Evolutionary conservation across 1,284 basidiomycete species (phyloP).

Genomic region (Pyrrhoderma noxium): DNA sequence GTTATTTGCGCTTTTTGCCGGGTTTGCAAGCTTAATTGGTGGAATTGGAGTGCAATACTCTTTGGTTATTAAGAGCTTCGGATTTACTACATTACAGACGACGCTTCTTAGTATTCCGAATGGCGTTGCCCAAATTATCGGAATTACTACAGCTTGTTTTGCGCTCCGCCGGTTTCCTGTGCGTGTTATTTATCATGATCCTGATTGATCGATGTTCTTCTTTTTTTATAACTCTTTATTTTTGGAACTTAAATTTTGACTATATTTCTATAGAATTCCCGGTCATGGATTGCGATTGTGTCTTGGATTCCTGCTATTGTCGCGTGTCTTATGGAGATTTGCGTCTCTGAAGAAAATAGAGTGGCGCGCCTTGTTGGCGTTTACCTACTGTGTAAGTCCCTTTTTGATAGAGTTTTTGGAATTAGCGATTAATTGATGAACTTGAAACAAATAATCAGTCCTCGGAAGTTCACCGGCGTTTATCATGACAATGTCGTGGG

Average conservation of each 20-base stretch:
- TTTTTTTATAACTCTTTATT: constrained; percentile 12
- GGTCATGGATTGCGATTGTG: constrained; percentile 21
- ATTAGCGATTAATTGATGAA: background rate
- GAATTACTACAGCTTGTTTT: constrained; percentile 20
- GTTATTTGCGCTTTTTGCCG: constrained; percentile 23
- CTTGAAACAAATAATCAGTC: constrained; percentile 15
- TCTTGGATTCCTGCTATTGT: constrained; percentile 26
- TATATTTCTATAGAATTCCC: constrained; percentile 20
- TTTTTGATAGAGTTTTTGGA: constrained; percentile 18
- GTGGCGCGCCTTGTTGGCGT: constrained; percentile 14
- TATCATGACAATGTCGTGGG: constrained; percentile 27
- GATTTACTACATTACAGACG: constrained; percentile 27
- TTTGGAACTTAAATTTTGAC: background rate
- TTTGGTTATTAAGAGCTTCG: constrained; percentile 28
- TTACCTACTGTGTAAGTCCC: constrained; percentile 23
- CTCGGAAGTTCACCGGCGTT: constrained; percentile 25
- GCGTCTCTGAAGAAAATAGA: constrained; percentile 8
- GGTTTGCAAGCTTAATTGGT: constrained; percentile 22
- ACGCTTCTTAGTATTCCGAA: constrained; percentile 28
- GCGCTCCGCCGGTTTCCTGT: constrained; percentile 22
- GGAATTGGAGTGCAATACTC: constrained; percentile 24
- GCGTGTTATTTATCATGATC: background rate
- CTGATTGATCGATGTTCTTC: background rate
- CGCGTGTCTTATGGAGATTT: constrained; percentile 22
- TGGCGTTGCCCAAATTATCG: constrained; percentile 23